Conservation (phyloP, 2,329 filamentous ascomycete genomes). For the Fusarium sp. region DNA sequence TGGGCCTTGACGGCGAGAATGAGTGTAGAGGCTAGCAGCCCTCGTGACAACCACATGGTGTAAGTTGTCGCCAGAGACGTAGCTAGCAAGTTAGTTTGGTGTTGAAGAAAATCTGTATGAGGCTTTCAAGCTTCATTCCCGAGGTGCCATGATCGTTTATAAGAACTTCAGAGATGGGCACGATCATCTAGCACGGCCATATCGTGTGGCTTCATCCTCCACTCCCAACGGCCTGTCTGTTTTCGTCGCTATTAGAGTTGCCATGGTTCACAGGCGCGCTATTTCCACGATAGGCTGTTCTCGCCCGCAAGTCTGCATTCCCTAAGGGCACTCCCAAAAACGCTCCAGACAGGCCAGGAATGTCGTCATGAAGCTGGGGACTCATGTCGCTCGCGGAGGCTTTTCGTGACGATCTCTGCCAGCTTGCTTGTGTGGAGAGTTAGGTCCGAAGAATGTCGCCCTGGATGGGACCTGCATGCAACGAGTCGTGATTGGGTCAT, state of each 20-base stretch:
- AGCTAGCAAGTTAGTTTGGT: slow-evolving; percentile 18
- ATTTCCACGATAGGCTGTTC: slow-evolving; percentile 19
- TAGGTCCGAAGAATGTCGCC: slow-evolving; percentile 34
- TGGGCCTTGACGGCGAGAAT: slow-evolving; percentile 29
- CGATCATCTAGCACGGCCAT: background rate
- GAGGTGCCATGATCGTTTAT: slow-evolving; percentile 22
- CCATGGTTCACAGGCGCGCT: slow-evolving; percentile 11
- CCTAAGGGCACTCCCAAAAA: slow-evolving; percentile 13
- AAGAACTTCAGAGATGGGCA: slow-evolving; percentile 5
- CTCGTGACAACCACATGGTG: slow-evolving; percentile 39
- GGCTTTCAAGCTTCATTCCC: background rate
- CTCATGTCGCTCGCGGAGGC: background rate
- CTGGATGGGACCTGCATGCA: slow-evolving; percentile 25
- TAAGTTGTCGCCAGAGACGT: slow-evolving; percentile 29
- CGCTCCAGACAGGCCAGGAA: slow-evolving; percentile 25
- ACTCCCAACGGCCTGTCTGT: slow-evolving; percentile 16
- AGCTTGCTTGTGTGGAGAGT: slow-evolving; percentile 1
- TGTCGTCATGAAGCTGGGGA: slow-evolving; percentile 28
- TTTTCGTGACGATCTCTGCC: slow-evolving; percentile 8
- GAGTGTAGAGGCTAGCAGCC: slow-evolving; percentile 36
- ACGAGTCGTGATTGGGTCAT: slow-evolving; percentile 20
- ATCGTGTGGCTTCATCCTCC: slow-evolving; percentile 21
- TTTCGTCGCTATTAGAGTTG: slow-evolving; percentile 36
- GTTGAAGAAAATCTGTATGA: slow-evolving; percentile 14
- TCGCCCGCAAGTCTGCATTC: slow-evolving; percentile 33